Base-by-base conservation (phyloP, 192 early-diverging fungal species). In the Phlyctochytrium arcticum region DNA sequence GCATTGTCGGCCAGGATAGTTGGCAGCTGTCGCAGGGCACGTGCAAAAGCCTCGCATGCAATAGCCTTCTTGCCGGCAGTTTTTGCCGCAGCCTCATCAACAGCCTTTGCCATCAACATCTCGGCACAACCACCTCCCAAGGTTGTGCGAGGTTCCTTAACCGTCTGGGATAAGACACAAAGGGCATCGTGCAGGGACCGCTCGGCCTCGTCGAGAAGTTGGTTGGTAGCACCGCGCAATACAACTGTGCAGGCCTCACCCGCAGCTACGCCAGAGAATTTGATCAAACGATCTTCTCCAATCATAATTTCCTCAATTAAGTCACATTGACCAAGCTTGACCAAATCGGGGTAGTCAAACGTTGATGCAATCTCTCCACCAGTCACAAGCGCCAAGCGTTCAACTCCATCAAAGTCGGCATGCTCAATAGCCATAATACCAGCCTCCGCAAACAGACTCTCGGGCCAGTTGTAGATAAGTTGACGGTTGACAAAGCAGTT, bases 401-500 rank as follows among this genome's bases (percentile, higher is more conserved):
- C 96, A 35, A 99, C 85, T 65, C 96, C 96, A 71, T 96, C 95
- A 75, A 99, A 99, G 70, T 99, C 95, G 26, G 96, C 96, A 72
- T 99, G 96, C 74, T 99, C 96, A 59, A 99, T 99, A 47, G 91
- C 88, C 81, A 91, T 89, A 73, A 99, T 89, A 21, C 92, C 91
- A 46, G 93, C 83, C 72, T 99, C 96, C n/a, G 94, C 96, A 79
- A 99, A 92, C 39, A 99, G 84, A 77, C 94, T 92, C 78, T 99
- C 96, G 48, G 96, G 96, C 92, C 93, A 99, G 88, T 99, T 99
- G 83, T 99, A 99, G 67, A 99, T 99, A 34, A 99, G 80, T 74
- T 99, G 96, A 65, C 96, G 92, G 86, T 99, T 99, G 54, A 99
- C 95, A 80, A 99, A 99, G 72, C 95, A 96, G 77, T 97, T 99